phyloP scores from a whole-genome alignment of 2,329 filamentous ascomycete genomes.

The Tolypocladium pustulatum region DNA sequence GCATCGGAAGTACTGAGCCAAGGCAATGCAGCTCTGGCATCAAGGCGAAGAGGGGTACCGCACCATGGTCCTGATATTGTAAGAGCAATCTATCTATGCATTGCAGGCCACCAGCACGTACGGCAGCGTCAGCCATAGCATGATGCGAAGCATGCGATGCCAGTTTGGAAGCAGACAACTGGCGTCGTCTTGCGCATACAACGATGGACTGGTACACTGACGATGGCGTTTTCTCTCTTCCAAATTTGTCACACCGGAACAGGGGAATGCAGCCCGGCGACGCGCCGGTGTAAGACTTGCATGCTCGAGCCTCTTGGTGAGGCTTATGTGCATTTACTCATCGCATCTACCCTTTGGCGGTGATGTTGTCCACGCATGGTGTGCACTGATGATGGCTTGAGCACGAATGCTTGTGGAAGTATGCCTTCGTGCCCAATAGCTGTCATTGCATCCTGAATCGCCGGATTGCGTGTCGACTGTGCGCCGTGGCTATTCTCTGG shows the following conservation, averaged over 20 bases:
- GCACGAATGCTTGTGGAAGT: slow-evolving; percentile 1
- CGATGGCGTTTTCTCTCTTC: not conserved
- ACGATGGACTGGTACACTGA: not conserved
- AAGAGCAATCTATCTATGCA: not conserved
- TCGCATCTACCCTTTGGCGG: not conserved
- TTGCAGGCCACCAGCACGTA: not conserved
- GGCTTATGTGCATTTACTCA: not conserved
- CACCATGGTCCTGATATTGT: not conserved
- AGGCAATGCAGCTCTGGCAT: not conserved
- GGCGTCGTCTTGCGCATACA: not conserved
- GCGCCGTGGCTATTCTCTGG: not conserved
- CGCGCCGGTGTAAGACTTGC: not conserved
- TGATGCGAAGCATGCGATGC: not conserved
- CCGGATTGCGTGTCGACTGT: not conserved
- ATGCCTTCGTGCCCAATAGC: not conserved
- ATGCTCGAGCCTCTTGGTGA: not conserved
- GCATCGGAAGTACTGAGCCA: not conserved
- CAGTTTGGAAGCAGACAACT: not conserved
- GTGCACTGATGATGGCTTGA: not conserved
- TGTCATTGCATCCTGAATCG: not conserved
- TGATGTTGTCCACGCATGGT: not conserved
- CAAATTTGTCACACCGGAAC: not conserved
- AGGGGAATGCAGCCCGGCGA: not conserved
- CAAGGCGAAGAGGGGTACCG: not conserved
- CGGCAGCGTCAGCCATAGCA: not conserved